phyloP scores from a whole-genome alignment of 2,329 filamentous ascomycete genomes.

The Didymella arachidicola region DNA sequence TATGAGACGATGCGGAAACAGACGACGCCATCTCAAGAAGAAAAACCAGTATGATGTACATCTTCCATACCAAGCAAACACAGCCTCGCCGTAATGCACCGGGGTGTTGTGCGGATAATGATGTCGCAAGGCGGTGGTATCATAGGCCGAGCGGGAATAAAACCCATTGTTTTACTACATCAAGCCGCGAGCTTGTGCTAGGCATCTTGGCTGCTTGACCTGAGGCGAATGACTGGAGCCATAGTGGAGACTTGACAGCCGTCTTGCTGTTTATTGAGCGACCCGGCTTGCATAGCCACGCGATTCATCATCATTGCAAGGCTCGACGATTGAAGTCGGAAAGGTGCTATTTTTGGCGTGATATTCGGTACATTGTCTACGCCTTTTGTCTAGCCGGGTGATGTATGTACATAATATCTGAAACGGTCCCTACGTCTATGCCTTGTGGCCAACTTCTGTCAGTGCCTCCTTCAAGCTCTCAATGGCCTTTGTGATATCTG shows the following conservation, averaged over 20 bases:
- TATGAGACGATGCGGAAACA: neutral
- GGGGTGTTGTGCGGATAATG: neutral
- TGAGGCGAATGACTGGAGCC: neutral
- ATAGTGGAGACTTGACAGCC: neutral
- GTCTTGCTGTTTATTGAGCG: neutral
- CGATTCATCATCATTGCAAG: neutral
- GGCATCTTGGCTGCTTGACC: constrained; percentile 9
- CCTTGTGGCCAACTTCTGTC: constrained; percentile 73
- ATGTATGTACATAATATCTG: constrained; percentile 4
- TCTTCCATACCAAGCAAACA: constrained; percentile 4
- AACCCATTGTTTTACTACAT: constrained; percentile 10
- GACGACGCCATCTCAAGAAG: neutral
- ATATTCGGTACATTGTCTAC: constrained; percentile 2
- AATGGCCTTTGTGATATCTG: constrained; percentile 85
- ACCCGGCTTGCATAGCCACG: constrained; percentile 8
- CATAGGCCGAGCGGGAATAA: constrained; percentile 20
- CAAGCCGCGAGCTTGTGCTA: constrained; percentile 8
- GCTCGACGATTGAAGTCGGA: neutral
- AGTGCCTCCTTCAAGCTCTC: constrained; percentile 78
- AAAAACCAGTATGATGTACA: neutral
- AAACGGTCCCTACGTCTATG: constrained; percentile 7
- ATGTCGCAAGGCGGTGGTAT: constrained; percentile 5
- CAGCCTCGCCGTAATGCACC: constrained; percentile 10
- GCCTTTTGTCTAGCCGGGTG: neutral
- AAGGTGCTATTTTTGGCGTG: constrained; percentile 2